Percentiles rank a stretch among this genome's conserved stretches.
Conservation (phyloP, 192 early-diverging fungal species). For the Backusella tuberculispora region DNA sequence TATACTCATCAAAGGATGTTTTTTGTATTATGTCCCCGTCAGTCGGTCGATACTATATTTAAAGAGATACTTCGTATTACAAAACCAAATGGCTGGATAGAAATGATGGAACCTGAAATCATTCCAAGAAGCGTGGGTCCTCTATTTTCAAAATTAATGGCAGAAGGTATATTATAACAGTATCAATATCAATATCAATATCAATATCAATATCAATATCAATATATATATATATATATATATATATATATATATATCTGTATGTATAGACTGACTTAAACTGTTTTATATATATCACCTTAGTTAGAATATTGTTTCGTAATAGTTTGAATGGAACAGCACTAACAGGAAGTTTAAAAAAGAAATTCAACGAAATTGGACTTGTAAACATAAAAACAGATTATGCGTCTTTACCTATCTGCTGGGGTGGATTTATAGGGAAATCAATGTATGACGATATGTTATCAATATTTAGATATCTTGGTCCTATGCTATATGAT, state of each 20-base stretch:
- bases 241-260: too few species aligned
- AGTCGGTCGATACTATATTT: neutral
- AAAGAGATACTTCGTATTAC: constrained; percentile 15
- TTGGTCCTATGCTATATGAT: neutral
- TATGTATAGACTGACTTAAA: too few species aligned
- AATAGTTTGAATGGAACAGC: neutral
- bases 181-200: neutral
- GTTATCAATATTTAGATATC: neutral
- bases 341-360: neutral
- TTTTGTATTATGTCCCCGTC: neutral
- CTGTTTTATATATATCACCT: too few species aligned
- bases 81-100: constrained; percentile 24
- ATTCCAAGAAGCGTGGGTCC: constrained; percentile 20
- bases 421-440: constrained; percentile 36
- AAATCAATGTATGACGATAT: constrained; percentile 25
- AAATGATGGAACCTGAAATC: constrained; percentile 30
- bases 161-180: neutral
- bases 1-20: constrained; percentile 31
- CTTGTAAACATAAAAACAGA: constrained; percentile 20
- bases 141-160: neutral
- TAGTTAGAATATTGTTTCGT: neutral
- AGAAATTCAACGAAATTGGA: neutral
- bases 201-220: too few species aligned
- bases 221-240: too few species aligned
- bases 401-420: constrained; percentile 30